phyloP scores from a whole-genome alignment of 148 eudicot genomes.

The Chenopodium album region DNA sequence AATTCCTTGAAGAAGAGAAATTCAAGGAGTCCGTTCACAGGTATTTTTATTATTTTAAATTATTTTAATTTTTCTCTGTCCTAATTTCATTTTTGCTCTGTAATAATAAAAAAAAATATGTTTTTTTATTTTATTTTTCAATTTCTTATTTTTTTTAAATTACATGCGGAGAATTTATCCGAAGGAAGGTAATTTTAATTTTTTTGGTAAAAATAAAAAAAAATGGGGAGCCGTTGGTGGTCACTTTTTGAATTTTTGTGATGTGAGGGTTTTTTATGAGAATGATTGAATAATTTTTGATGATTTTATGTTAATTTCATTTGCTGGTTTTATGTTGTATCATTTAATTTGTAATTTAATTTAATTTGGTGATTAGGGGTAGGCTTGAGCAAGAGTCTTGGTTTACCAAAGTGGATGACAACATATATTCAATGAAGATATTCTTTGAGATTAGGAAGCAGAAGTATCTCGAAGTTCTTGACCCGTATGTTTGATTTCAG shows the following conservation, averaged over 20 bases:
- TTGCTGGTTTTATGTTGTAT: neutral
- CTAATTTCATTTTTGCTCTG: neutral
- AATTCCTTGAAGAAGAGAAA: slow-evolving; percentile 84
- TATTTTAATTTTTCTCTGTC: neutral
- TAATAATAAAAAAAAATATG: neutral
- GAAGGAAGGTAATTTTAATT: too few species aligned
- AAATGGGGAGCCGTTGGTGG: slow-evolving; percentile 11
- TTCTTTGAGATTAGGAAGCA: slow-evolving; percentile 88
- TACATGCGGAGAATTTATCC: too few species aligned
- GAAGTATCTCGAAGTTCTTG: slow-evolving; percentile 88
- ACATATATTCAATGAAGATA: slow-evolving; percentile 88
- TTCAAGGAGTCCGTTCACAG: slow-evolving; percentile 82
- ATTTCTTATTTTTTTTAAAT: too few species aligned
- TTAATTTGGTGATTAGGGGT: neutral
- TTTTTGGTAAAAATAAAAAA: neutral
- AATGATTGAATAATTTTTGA: neutral
- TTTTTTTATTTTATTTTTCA: neutral
- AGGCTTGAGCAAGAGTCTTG: slow-evolving; percentile 82
- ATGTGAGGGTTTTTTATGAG: slow-evolving; percentile 3
- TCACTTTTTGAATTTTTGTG: neutral
- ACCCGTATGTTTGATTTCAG: slow-evolving; percentile 35
- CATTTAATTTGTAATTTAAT: neutral
- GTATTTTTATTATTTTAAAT: slow-evolving; percentile 26
- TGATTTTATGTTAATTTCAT: neutral
- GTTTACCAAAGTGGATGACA: slow-evolving; percentile 82